These are phyloP conservation scores for Phytophthora sansomeana DNA, from an alignment of 352 stramenopile species.

Conservation along the genomic window DNA sequence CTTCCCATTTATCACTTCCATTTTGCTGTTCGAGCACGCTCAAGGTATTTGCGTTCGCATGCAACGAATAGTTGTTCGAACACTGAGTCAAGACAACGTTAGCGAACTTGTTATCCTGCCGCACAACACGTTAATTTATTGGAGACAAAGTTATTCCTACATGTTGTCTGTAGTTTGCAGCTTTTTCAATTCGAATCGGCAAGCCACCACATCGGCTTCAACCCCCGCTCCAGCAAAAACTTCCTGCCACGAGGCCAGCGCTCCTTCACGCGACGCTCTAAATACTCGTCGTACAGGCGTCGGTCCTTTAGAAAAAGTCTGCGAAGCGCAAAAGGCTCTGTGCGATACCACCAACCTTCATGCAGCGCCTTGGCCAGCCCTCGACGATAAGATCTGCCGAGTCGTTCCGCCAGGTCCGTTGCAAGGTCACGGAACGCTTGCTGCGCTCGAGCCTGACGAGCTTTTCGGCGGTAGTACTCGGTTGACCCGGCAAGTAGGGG, in stretches of 20 bases:
- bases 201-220: conserved; percentile 40
- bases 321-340: conserved; percentile 33
- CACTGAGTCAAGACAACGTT: too few species aligned
- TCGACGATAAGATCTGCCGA: conserved; percentile 5
- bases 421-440: conserved; percentile 43
- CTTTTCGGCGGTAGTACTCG: conserved; percentile 41
- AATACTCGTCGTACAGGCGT: conserved; percentile 30
- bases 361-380: conserved; percentile 13
- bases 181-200: background rate
- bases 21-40: background rate
- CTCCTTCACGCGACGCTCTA: conserved; percentile 22
- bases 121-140: too few species aligned
- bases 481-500: conserved; percentile 32
- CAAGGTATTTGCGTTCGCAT: too few species aligned
- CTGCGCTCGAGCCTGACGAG: conserved; percentile 41
- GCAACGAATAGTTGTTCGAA: too few species aligned
- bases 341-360: conserved; percentile 51
- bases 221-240: conserved; percentile 25
- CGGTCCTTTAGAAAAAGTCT: conserved; percentile 29
- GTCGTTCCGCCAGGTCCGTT: conserved; percentile 31
- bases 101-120: too few species aligned
- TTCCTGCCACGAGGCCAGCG: conserved; percentile 42
- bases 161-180: too few species aligned
- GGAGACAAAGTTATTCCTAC: too few species aligned
- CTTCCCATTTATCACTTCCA: background rate